A percentile compares a stretch with the other conserved stretches of the same genome.
phyloP scores from a whole-genome alignment of 2,329 filamentous ascomycete genomes.

The Diaporthe velutina region DNA sequence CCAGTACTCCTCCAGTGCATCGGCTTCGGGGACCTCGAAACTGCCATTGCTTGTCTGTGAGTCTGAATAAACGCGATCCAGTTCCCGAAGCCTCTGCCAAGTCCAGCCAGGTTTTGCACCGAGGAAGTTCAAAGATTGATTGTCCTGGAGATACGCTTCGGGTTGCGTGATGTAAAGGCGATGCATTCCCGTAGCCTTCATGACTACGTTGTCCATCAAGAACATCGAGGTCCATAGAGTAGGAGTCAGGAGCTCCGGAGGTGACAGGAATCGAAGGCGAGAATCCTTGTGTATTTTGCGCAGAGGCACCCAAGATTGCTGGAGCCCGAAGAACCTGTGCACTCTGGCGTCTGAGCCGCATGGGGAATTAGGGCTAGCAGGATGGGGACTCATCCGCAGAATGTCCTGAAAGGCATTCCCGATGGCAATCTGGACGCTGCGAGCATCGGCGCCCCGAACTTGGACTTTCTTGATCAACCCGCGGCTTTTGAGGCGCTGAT shows the following conservation, averaged over 20 bases:
- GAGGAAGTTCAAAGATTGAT: conserved; percentile 48
- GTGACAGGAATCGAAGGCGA: conserved; percentile 77
- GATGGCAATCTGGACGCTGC: conserved; percentile 76
- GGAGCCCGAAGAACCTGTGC: conserved; percentile 69
- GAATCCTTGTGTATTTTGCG: conserved; percentile 82
- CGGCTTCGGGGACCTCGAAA: conserved; percentile 68
- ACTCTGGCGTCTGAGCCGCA: conserved; percentile 50
- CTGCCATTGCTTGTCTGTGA: conserved; percentile 53
- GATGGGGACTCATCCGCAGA: conserved; percentile 58
- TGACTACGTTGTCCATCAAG: conserved; percentile 77
- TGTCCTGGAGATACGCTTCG: conserved; percentile 79
- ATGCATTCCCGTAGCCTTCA: conserved; percentile 74
- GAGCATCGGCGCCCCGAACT: conserved; percentile 73
- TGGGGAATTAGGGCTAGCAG: conserved; percentile 48
- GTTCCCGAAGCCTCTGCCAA: conserved; percentile 76
- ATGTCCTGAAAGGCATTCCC: conserved; percentile 71
- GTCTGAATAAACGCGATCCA: conserved; percentile 69
- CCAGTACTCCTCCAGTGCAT: conserved; percentile 77
- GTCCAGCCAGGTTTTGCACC: conserved; percentile 72
- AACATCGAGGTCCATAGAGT: conserved; percentile 80
- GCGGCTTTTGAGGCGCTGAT: conserved; percentile 80
- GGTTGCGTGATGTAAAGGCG: conserved; percentile 82
- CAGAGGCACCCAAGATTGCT: conserved; percentile 79
- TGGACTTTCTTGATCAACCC: conserved; percentile 76
- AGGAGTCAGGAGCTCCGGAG: conserved; percentile 79